Base-by-base conservation (phyloP, 108 stramenopile species). In the Aurantiochytrium sp. region DNA sequence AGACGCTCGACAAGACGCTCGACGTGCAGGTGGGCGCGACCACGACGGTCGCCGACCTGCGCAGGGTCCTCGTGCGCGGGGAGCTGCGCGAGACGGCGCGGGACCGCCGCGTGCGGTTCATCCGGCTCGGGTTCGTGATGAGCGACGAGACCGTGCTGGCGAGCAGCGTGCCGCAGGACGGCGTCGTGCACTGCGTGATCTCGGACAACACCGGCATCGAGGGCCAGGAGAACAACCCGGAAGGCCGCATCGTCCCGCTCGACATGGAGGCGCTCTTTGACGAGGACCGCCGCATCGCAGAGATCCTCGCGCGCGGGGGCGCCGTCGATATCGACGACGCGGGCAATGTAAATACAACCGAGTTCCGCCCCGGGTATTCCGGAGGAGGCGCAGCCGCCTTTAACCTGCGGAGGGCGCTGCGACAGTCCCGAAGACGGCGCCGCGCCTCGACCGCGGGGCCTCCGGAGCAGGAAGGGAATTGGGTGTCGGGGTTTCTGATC, bases 161-260 rank as follows among this genome's bases (percentile, higher is more conserved):
- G 19, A 81, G 8, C 36, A 24, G 39, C 30, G 73, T 81, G 17
- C 45, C 73, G 73, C 73, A 81, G 45, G 45, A 81, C 12, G 73
- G 73, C 39, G 73, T 81, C 45, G 30, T 81, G n/a, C 73, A 81
- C 45, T 81, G 73, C 39, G 39, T 81, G 21, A 48, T 81, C 24
- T 81, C 73, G 24, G 73, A 81, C 12, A 41, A 48, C 24, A 81
- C 39, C 45, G 45, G 42, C 12, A 12, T 48, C 42, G 39, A 48
- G 32, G 73, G 42, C 21, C n/a, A 81, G n/a, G 73, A 42, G 39
- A 81, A 81, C 24, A 48, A 41, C 17, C 42, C 73, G 12, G 73
- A 81, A 48, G 73, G 73, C n/a, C 42, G 17, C 12, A 81, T 24
- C 17, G 73, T 81, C 21, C 73, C 73, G 6, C 42, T 81, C 27